phyloP scores from a whole-genome alignment of 1,139 yeast species.

The Maudiozyma humilis region DNA sequence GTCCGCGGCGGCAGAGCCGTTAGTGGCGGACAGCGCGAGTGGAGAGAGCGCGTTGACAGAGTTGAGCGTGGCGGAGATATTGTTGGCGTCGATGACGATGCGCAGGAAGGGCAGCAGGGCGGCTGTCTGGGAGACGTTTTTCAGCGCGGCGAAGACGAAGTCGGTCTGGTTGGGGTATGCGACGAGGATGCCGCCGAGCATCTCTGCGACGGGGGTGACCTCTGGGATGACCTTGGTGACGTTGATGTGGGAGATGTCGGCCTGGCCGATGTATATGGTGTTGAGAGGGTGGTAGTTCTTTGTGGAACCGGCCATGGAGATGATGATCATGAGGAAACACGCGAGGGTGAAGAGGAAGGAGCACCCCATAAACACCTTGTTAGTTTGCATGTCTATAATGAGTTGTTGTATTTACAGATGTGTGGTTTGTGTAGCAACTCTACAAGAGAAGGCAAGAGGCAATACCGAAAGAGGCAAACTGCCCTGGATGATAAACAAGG shows the following conservation, averaged over 20 bases:
- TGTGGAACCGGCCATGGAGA: conserved; percentile 29
- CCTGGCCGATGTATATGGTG: conserved; percentile 28
- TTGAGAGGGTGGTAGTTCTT: conserved; percentile 27
- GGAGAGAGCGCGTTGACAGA: conserved; percentile 26
- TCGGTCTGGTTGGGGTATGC: conserved; percentile 19
- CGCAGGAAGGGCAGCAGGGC: conserved; percentile 26
- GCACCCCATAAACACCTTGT: conserved; percentile 11
- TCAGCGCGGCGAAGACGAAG: conserved; percentile 21
- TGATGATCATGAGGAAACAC: conserved; percentile 15
- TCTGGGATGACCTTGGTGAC: conserved; percentile 30
- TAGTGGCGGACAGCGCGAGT: conserved; percentile 17
- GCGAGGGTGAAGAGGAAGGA: conserved; percentile 20
- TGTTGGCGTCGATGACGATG: conserved; percentile 20
- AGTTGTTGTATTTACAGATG: not conserved
- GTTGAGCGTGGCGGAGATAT: conserved; percentile 20
- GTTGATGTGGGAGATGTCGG: conserved; percentile 28
- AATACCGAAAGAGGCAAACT: too few species aligned
- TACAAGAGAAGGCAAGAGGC: too few species aligned
- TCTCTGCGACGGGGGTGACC: conserved; percentile 22
- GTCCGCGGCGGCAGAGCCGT: conserved; percentile 14
- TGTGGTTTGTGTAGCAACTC: too few species aligned
- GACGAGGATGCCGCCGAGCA: conserved; percentile 24
- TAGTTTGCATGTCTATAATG: not conserved
- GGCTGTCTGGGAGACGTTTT: conserved; percentile 21
- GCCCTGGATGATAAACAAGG: too few species aligned